These are phyloP conservation scores for Aspergillus novofumigatus DNA, from an alignment of 2,329 filamentous ascomycete genomes.

Conservation along the genomic window DNA sequence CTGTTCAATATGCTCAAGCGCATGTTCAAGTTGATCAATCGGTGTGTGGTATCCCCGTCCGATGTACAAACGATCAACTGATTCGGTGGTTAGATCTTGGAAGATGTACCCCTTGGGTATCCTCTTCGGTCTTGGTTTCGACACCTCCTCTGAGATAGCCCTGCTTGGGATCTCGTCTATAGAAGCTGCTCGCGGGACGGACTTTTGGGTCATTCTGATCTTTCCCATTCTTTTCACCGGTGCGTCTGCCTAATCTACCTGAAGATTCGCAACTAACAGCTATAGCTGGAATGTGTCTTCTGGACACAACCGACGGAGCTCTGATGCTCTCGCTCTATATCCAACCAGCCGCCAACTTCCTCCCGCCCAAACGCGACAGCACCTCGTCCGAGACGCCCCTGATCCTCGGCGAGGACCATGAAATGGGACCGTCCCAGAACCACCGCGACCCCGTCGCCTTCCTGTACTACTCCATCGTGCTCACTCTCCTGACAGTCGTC, in stretches of 20 bases:
- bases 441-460: slow-evolving; percentile 83
- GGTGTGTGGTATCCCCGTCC: slow-evolving; percentile 23
- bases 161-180: slow-evolving; percentile 86
- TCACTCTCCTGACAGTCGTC: slow-evolving; percentile 76
- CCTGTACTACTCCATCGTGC: slow-evolving; percentile 85
- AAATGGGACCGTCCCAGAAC: slow-evolving; percentile 29
- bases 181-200: slow-evolving; percentile 78
- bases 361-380: slow-evolving; percentile 25
- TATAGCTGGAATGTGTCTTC: slow-evolving; percentile 82
- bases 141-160: slow-evolving; percentile 91
- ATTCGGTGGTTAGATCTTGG: slow-evolving; percentile 53
- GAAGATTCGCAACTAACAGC: background rate
- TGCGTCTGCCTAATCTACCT: slow-evolving; percentile 33
- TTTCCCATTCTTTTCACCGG: slow-evolving; percentile 87
- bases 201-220: slow-evolving; percentile 89
- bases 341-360: slow-evolving; percentile 41
- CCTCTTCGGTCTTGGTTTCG: slow-evolving; percentile 87
- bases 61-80: background rate
- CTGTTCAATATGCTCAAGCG: slow-evolving; percentile 67
- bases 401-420: slow-evolving; percentile 11
- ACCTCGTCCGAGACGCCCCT: slow-evolving; percentile 14
- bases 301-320: slow-evolving; percentile 89
- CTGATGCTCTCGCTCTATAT: slow-evolving; percentile 95
- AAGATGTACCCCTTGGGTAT: slow-evolving; percentile 94
- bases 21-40: slow-evolving; percentile 69